Evolutionary conservation across 495 filamentous ascomycete species (phyloP).

Genomic region (Penicillium parvum): DNA sequence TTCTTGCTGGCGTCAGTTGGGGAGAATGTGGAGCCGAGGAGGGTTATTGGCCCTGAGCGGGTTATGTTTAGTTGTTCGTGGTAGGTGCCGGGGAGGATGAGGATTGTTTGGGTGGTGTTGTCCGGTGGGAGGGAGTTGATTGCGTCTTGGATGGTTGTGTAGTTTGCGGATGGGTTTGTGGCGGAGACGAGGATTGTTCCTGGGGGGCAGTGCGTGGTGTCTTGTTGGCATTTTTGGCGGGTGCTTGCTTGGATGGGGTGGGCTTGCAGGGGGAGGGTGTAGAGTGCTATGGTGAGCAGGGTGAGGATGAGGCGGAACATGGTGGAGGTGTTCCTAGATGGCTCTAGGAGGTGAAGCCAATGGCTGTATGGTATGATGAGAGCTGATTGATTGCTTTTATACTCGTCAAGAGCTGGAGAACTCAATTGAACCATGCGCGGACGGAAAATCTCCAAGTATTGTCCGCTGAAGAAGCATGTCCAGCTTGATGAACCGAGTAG

Average conservation of each 20-base stretch:
- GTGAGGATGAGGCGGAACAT: constrained; percentile 7
- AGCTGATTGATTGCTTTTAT: too few relatives aligned
- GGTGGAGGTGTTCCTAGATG: background rate
- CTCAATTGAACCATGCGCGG: background rate
- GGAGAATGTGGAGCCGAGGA: constrained; percentile 49
- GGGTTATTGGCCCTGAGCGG: constrained; percentile 49
- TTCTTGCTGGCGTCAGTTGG: constrained; percentile 37
- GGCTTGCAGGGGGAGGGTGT: too few relatives aligned
- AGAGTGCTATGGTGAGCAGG: constrained; percentile 10
- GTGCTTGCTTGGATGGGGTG: too few relatives aligned
- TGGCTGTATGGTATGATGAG: too few relatives aligned
- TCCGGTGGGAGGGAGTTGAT: constrained; percentile 51
- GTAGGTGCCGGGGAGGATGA: constrained; percentile 52
- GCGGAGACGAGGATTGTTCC: constrained; percentile 47
- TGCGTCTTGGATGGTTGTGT: constrained; percentile 48
- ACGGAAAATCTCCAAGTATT: constrained; percentile 15
- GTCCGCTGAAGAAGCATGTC: background rate
- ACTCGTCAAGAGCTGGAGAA: background rate
- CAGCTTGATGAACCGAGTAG: background rate
- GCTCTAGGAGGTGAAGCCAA: too few relatives aligned
- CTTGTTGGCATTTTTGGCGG: constrained; percentile 15
- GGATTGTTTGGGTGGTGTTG: constrained; percentile 45
- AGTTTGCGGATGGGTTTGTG: constrained; percentile 30
- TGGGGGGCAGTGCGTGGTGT: constrained; percentile 39
- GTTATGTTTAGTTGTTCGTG: constrained; percentile 59